phyloP scores from a whole-genome alignment of 1,139 yeast species.

The Hansenula lynferdii region DNA sequence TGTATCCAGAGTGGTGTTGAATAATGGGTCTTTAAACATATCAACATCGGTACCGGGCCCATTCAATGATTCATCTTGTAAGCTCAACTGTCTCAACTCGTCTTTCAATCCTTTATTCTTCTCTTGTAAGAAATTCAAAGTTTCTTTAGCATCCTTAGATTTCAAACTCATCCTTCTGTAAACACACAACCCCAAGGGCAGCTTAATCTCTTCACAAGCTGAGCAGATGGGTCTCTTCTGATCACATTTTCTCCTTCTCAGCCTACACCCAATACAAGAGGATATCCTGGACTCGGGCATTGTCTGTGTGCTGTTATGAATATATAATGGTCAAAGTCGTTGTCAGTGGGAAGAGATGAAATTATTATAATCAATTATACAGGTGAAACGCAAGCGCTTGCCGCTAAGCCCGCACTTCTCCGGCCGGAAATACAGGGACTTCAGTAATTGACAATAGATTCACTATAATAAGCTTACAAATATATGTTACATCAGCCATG shows the following conservation, averaged over 20 bases:
- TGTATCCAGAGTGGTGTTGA: conserved; percentile 9
- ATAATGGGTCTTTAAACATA: conserved; percentile 11
- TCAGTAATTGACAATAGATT: too few relatives aligned
- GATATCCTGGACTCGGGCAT: conserved; percentile 1
- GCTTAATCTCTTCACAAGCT: conserved; percentile 11
- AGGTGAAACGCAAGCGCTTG: too few relatives aligned
- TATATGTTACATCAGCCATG: too few relatives aligned
- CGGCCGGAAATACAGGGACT: too few relatives aligned
- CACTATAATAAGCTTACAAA: too few relatives aligned
- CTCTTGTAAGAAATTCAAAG: conserved; percentile 6
- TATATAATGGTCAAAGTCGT: too few relatives aligned
- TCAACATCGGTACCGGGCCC: too few relatives aligned
- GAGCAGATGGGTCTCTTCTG: conserved; percentile 10
- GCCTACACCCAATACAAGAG: conserved; percentile 15
- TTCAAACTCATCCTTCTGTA: conserved; percentile 14
- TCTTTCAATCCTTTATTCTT: conserved; percentile 10
- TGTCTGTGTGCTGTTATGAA: too few relatives aligned
- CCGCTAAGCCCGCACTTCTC: too few relatives aligned
- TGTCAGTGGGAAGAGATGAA: too few relatives aligned
- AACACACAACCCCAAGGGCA: conserved; percentile 12
- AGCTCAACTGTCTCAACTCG: neutral
- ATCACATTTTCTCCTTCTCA: conserved; percentile 13
- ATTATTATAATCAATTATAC: too few relatives aligned
- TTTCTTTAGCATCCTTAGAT: conserved; percentile 14
- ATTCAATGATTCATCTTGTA: too few relatives aligned